Percentiles rank a stretch among this genome's conserved stretches.
These are phyloP conservation scores for Pseudoscleropodium purum DNA, from an alignment of 225 moss, liverwort and hornwort species.

Conservation along the genomic window DNA sequence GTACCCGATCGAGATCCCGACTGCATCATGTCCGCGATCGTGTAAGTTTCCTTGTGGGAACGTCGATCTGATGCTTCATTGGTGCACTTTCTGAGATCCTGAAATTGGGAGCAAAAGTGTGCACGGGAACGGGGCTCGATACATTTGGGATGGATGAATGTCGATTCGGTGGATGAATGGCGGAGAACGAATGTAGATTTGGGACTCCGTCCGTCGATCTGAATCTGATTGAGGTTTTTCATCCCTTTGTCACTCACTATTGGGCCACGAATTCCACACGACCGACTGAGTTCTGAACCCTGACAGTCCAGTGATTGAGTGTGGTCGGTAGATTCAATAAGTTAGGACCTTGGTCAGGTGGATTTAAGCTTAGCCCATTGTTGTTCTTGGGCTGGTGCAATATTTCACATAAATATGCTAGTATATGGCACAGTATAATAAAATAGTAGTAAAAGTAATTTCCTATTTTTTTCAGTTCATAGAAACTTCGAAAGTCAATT, in stretches of 20 bases:
- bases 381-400: background rate
- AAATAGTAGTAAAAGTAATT: too few relatives aligned
- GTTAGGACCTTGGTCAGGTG: background rate
- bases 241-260: background rate
- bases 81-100: background rate
- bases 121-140: background rate
- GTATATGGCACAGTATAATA: too few relatives aligned
- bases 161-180: too few relatives aligned
- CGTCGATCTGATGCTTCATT: slow-evolving; percentile 8
- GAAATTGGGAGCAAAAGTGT: background rate
- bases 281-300: background rate
- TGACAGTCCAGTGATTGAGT: background rate
- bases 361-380: background rate
- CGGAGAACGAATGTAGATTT: background rate
- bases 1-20: background rate
- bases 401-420: background rate
- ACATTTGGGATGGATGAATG: background rate
- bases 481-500: too few relatives aligned
- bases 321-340: background rate
- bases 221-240: background rate
- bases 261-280: background rate
- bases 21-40: background rate
- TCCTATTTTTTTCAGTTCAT: too few relatives aligned
- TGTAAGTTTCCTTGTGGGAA: background rate
- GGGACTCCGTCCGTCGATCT: background rate